Evolutionary conservation across 1,284 basidiomycete genomes (phyloP).

Genomic region (Tausonia pullulans): DNA sequence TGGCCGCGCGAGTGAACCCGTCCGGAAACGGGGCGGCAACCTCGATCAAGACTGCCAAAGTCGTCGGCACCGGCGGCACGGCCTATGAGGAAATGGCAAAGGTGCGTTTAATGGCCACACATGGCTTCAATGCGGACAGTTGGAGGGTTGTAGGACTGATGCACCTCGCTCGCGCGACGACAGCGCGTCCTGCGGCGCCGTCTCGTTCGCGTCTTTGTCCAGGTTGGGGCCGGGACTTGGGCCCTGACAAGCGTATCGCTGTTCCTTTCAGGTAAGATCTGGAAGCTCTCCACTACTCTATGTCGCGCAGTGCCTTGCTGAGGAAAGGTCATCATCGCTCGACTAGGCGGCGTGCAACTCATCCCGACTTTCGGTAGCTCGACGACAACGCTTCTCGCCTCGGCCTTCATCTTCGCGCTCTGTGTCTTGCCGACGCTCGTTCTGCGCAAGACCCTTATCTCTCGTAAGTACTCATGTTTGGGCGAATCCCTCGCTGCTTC

Average conservation of each 20-base stretch:
- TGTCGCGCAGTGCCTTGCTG: no score
- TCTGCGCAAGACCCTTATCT: constrained; percentile 10
- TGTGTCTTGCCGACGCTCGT: constrained; percentile 13
- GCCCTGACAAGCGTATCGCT: neutral
- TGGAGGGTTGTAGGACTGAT: no score
- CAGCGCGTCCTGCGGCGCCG: constrained; percentile 12
- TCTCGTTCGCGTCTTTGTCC: constrained; percentile 3
- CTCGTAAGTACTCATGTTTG: neutral
- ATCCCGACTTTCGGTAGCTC: constrained; percentile 3
- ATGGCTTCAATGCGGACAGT: neutral
- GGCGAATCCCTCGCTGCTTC: no score
- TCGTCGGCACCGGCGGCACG: neutral
- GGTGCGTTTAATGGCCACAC: neutral
- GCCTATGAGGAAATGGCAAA: constrained; percentile 11
- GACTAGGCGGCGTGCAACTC: constrained; percentile 2
- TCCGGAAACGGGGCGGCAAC: no score
- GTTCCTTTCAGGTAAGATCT: neutral
- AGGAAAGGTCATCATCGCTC: neutral
- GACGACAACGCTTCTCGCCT: neutral
- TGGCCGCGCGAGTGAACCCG: no score
- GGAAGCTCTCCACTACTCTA: neutral
- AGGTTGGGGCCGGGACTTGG: neutral
- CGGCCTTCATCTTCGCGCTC: constrained; percentile 4
- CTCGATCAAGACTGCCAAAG: neutral
- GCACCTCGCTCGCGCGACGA: no score